Evolutionary conservation across 2,329 filamentous ascomycete genomes (phyloP).

Genomic region (Fusarium pseudograminearum): DNA sequence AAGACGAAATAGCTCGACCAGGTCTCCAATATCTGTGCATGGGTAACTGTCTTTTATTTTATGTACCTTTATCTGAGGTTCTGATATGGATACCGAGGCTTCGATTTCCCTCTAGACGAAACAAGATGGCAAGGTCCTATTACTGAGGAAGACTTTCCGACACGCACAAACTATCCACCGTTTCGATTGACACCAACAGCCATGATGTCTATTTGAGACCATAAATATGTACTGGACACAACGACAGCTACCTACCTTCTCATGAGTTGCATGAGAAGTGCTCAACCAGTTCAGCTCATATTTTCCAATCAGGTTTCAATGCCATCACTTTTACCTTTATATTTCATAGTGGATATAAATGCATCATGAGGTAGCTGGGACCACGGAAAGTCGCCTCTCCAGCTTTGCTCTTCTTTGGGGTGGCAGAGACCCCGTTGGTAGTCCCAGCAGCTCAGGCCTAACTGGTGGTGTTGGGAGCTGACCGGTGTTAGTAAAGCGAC

Average conservation of each 20-base stretch:
- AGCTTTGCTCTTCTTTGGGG: constrained; percentile 31
- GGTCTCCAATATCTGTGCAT: background rate
- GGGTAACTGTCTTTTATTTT: background rate
- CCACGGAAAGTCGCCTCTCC: constrained; percentile 18
- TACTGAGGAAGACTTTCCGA: constrained; percentile 7
- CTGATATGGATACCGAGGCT: background rate
- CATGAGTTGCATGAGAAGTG: background rate
- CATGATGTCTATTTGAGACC: constrained; percentile 16
- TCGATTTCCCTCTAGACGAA: background rate
- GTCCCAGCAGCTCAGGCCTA: constrained; percentile 23
- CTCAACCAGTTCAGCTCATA: background rate
- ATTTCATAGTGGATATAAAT: constrained; percentile 13
- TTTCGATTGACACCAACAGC: constrained; percentile 38
- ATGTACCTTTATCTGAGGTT: background rate
- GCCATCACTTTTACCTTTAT: constrained; percentile 4
- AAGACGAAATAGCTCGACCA: background rate
- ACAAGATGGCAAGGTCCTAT: background rate
- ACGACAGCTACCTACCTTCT: background rate
- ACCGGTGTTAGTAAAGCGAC: constrained; percentile 35
- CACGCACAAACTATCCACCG: constrained; percentile 32
- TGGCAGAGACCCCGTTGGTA: constrained; percentile 27
- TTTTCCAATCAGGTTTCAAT: constrained; percentile 13
- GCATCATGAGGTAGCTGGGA: constrained; percentile 20
- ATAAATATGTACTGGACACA: constrained; percentile 6
- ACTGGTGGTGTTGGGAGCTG: constrained; percentile 26